Base-by-base conservation (phyloP, 345 rosid genomes). In the Gossypium longicalyx region DNA sequence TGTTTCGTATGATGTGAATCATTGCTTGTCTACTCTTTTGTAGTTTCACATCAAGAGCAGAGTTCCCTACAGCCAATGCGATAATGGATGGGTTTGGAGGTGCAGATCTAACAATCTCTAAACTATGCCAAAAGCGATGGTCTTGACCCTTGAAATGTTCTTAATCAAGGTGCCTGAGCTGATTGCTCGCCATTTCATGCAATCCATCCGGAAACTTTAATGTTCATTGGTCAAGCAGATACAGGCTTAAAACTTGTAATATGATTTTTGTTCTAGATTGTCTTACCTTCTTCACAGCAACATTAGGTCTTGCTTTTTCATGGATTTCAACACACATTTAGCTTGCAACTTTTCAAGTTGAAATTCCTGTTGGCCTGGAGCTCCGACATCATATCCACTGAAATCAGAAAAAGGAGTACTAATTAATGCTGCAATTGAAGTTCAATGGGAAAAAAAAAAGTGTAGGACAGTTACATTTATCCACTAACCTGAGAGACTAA, bases 41-140 rank as follows among this genome's bases (percentile, higher is more conserved):
- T 19, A 94, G 98, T 80, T 86, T 83, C 77, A 92, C 97, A 43
- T 82, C 97, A 9, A 86, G 98, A 84, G 93, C 92, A 0, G 91
- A 92, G 84, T 92, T 92, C 78, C 94, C 93, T 58, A 85, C 89
- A 9, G 97, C 92, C n/a, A 89, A 79, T 56, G 97, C 95, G 9
- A 74, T 86, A 67, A 59, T 90, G 97, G 98, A 94, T 71, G 97
- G 97, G n/a, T 92, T 94, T 76, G 95, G 98, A 81, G 98, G 90
- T 69, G 90, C 97, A 13, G 97, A 94, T 75, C 71, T 94, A 79
- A 87, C 97, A 4, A 80, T 92, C 78, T 67, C 89, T 58, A 91
- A 79, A 76, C 84, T 92, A 61, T 78, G 57, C 68, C 44, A 78
- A 76, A 87, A 78, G 80, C 73, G 80, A 19, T 77, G 86, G 82